Base-by-base conservation (phyloP, 768 basidiomycete genomes). In the Crassisporium funariophilum region DNA sequence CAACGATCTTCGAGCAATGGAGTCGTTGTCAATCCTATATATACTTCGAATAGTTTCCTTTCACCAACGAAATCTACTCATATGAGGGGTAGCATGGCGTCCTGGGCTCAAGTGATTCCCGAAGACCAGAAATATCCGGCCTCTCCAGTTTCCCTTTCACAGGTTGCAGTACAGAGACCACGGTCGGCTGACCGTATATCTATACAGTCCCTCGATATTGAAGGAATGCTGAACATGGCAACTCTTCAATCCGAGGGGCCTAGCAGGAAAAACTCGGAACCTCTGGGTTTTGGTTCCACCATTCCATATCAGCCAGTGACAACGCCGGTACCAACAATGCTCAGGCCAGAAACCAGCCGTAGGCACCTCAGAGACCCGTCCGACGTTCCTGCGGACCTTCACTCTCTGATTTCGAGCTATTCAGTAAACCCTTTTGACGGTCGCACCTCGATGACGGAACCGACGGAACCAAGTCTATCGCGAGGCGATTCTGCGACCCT, bases 181-280 rank as follows among this genome's bases (percentile, higher is more conserved):
- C 47, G 51, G 47, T 47, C 58, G 22, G 36, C 46, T 13, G 63
- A 65, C 31, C 55, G 55, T 5, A 33, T 59, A 11, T 72, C 71
- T 4, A 27, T 73, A 15, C 61, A 68, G 34, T 72, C 73, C 0
- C 49, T 74, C 11, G 77, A 81, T 51, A 75, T 81, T 41, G 77
- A 79, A 57, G 68, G 74, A 19, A 79, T 81, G 61, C 66, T 83
- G 25, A 75, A 81, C 55, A 73, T 77, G 66, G 77, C 78, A 1
- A 70, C 71, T 15, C 56, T 72, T 11, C 74, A 73, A 33, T 60
- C 61, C 2, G 60, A 58, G 24, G 39, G 47, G 24, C 52, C 44
- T 19, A 69, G 62, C 47, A 57, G 57, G 43, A 60, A 65, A 36
- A 63, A 52, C 15, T 53, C 56, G 0, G 60, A 58, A 17, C 52